phyloP scores from a whole-genome alignment of 768 basidiomycete species.

The Postia placenta region DNA sequence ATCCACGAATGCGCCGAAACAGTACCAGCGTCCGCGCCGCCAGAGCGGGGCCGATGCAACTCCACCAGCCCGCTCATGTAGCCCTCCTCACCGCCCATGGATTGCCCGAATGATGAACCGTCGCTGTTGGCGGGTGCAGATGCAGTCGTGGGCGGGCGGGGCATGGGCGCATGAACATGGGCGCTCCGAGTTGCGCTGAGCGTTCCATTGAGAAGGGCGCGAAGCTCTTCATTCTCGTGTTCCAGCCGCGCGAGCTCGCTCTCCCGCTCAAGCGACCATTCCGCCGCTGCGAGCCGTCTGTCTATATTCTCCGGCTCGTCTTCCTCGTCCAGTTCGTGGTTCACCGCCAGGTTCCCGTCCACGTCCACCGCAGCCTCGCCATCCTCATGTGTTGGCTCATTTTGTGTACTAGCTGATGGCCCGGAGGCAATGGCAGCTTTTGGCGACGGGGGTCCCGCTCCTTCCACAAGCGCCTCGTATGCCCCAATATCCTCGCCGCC shows the following conservation, averaged over 20 bases:
- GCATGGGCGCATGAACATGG: background rate
- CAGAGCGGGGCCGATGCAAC: background rate
- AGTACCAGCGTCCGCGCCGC: background rate
- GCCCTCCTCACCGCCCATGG: background rate
- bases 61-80: background rate
- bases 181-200: background rate
- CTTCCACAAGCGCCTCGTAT: slow-evolving; percentile 10
- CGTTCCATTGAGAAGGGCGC: slow-evolving; percentile 46
- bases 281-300: slow-evolving; percentile 35
- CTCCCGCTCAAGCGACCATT: slow-evolving; percentile 84
- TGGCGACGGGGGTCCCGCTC: slow-evolving; percentile 2
- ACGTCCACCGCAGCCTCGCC: background rate
- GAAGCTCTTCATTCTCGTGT: slow-evolving; percentile 79
- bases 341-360: background rate
- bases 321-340: slow-evolving; percentile 16
- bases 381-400: background rate
- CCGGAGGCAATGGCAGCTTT: too few species aligned
- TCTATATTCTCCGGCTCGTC: slow-evolving; percentile 25
- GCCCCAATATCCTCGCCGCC: slow-evolving; percentile 52
- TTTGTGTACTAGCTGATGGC: background rate
- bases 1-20: background rate
- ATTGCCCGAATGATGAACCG: too few species aligned
- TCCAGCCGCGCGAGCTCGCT: slow-evolving; percentile 84
- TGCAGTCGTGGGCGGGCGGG: too few species aligned
- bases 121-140: too few species aligned